Evolutionary conservation across 139 green algal genomes (phyloP), one percentile per base, ranked within the genome.

Genomic region (Pseudopediastrum boryanum): DNA sequence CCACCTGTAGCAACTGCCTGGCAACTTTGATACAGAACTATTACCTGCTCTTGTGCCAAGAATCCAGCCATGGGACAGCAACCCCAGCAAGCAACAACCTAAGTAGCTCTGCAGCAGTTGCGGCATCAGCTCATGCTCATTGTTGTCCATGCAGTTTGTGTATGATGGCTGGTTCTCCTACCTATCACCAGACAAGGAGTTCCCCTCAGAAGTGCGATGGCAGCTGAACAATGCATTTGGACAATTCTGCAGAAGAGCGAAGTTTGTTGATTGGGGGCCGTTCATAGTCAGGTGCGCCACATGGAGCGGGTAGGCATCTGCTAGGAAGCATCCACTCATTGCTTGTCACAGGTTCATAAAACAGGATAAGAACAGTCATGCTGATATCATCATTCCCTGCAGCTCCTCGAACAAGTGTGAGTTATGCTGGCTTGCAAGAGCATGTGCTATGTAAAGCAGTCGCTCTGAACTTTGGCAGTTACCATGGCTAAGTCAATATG

Each of bases 131-230:
- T 2, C 7, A 16, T 43, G 16, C 10, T 64, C 25, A 2, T 31
- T 81, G 31, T 56, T 76, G 54, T 29, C 4, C 38, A 4, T 85
- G 81, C 87, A 95, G 83, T 97, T 93, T 74, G 61, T 97, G 16
- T 96, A 96, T 48, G 92, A 96, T 58, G 81, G 84, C 0, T 97
- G 89, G 89, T 97, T 84, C 35, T 59, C 62, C 0, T 25, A 71
- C n/a, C 59, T 97, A 0, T 91, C 84, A 0, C 92, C 93, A 2
- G 93, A 97, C 83, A 81, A 59, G 2, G 87, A 95, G 67, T 96
- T 96, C 58, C 92, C 93, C 2, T 83, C 89, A 0, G 87, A 96
- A 63, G 82, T 96, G 3, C 84, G 91, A 3, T 80, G 77, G 36
- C 58, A 93, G 42, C 78, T 96, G 7, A 94, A 97, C 83, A 27